Conservation (phyloP, 306 rosid genomes). For the Begonia fuchsioides region DNA sequence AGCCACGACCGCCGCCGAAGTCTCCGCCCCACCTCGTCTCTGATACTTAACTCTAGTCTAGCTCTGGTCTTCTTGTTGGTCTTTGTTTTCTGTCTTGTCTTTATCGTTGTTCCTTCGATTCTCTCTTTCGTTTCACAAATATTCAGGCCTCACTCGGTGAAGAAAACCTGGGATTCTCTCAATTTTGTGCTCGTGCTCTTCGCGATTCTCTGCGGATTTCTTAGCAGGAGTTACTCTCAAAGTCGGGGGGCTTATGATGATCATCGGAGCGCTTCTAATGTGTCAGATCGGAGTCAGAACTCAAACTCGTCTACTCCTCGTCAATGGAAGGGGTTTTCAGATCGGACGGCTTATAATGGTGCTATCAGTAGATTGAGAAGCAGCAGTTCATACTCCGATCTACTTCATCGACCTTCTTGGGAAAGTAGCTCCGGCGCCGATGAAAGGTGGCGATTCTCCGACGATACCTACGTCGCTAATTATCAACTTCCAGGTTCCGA, state of each 20-base stretch:
- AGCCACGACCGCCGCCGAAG: too few relatives aligned
- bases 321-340: constrained; percentile 39
- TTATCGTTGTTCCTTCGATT: constrained; percentile 37
- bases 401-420: constrained; percentile 43
- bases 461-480: constrained; percentile 26
- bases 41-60: constrained; percentile 30
- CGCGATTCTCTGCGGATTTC: constrained; percentile 75
- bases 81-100: constrained; percentile 27
- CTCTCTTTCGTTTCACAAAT: constrained; percentile 30
- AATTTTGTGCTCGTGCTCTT: constrained; percentile 61
- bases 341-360: constrained; percentile 18
- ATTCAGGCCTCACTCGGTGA: constrained; percentile 48
- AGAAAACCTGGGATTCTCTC: constrained; percentile 69
- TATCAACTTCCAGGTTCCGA: constrained; percentile 16
- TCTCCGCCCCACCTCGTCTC: constrained; percentile 29
- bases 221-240: constrained; percentile 26
- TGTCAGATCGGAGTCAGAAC: constrained; percentile 10
- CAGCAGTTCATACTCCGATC: constrained; percentile 71
- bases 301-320: constrained; percentile 26
- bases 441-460: constrained; percentile 48
- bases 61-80: constrained; percentile 24
- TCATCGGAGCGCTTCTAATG: constrained; percentile 4
- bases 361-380: constrained; percentile 30
- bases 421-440: constrained; percentile 14
- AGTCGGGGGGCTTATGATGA: too few relatives aligned